phyloP scores from a whole-genome alignment of 805 yeast species.

The Kodamaea laetipori region DNA sequence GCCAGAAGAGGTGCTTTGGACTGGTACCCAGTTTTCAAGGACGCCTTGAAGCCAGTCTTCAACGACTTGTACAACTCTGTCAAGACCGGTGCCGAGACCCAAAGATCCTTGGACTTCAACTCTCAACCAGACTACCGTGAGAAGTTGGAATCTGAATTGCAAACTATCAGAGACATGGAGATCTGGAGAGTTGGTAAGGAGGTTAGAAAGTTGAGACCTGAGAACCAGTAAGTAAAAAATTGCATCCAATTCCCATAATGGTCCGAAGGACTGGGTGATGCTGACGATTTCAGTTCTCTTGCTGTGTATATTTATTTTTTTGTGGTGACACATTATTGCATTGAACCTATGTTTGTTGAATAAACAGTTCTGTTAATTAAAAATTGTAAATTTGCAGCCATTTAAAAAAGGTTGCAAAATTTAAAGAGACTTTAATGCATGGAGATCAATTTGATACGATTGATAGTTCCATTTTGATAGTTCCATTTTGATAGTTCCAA shows the following conservation, averaged over 20 bases:
- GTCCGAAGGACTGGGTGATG: conserved; percentile 41
- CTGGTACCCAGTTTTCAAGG: conserved; percentile 99
- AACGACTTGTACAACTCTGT: conserved; percentile 93
- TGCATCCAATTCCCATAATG: conserved; percentile 22
- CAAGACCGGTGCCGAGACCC: conserved; percentile 94
- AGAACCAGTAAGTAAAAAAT: conserved; percentile 70
- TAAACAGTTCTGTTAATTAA: conserved; percentile 30
- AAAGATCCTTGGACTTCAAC: conserved; percentile 98
- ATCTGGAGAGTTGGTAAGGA: conserved; percentile 99
- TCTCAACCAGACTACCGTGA: conserved; percentile 97
- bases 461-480: no score
- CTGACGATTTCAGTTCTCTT: conserved; percentile 19
- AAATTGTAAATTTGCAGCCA: no score
- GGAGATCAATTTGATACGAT: no score
- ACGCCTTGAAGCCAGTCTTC: conserved; percentile 98
- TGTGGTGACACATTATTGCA: conserved; percentile 23
- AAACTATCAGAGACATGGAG: conserved; percentile 94
- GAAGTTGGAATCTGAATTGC: conserved; percentile 89
- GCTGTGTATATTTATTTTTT: conserved; percentile 14
- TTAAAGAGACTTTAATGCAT: no score
- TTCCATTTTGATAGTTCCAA: no score
- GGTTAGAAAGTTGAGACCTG: conserved; percentile 99
- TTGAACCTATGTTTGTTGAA: conserved; percentile 46
- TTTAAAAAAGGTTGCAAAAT: no score
- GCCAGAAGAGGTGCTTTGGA: conserved; percentile 99